A percentile compares a stretch with the other conserved stretches of the same genome.
Conservation (phyloP, 164 flowering plant genomes). For the Aristolochia contorta region DNA sequence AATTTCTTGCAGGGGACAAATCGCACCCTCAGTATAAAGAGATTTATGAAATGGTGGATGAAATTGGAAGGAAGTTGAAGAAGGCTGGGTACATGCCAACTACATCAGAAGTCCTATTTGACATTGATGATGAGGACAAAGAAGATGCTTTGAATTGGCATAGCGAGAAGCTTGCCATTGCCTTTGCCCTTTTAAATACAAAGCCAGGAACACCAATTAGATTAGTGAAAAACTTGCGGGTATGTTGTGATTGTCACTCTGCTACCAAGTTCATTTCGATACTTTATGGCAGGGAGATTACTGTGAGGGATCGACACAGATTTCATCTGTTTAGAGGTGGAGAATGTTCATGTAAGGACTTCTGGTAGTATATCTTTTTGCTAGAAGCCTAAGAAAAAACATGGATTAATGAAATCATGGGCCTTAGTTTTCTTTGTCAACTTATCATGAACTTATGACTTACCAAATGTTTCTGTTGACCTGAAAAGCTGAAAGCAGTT, state of each 20-base stretch:
- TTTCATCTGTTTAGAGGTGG: slow-evolving; percentile 12
- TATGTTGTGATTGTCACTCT: slow-evolving; percentile 14
- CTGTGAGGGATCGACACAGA: slow-evolving; percentile 12
- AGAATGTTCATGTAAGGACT: slow-evolving; percentile 10
- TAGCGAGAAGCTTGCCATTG: slow-evolving; percentile 14
- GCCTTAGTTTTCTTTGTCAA: no score
- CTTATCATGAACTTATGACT: no score
- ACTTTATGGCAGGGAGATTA: slow-evolving; percentile 10
- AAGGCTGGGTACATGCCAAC: slow-evolving; percentile 9
- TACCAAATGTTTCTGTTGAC: no score
- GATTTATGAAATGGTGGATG: slow-evolving; percentile 13
- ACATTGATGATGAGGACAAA: slow-evolving; percentile 15
- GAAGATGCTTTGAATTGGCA: slow-evolving; percentile 13
- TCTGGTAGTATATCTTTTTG: slow-evolving; percentile 3
- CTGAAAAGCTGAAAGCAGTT: no score
- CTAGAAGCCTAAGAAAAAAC: no score
- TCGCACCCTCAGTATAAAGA: slow-evolving; percentile 5
- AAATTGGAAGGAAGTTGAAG: slow-evolving; percentile 11
- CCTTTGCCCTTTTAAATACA: slow-evolving; percentile 13
- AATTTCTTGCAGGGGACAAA: slow-evolving; percentile 15
- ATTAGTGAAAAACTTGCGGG: slow-evolving; percentile 15
- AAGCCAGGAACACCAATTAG: slow-evolving; percentile 9
- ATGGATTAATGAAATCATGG: no score
- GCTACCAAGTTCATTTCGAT: slow-evolving; percentile 11
- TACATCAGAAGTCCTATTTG: slow-evolving; percentile 12